These are phyloP conservation scores for Calonectria naviculata DNA, from an alignment of 2,329 filamentous ascomycete species.

Conservation along the genomic window DNA sequence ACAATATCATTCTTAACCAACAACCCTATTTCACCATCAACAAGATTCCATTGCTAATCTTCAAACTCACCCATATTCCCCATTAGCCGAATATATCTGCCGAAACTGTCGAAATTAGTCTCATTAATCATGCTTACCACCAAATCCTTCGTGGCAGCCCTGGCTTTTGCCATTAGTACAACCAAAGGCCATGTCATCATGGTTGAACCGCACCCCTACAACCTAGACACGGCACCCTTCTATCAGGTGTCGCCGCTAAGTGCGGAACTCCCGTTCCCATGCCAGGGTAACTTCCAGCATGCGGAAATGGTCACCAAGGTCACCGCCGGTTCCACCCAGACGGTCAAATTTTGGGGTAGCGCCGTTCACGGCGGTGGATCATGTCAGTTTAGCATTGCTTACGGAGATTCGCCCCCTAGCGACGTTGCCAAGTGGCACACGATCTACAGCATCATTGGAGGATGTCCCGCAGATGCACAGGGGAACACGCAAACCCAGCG, in stretches of 20 bases:
- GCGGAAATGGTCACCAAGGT: slow-evolving; percentile 36
- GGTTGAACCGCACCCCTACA: slow-evolving; percentile 43
- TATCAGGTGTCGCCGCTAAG: slow-evolving; percentile 35
- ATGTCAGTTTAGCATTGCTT: slow-evolving; percentile 39
- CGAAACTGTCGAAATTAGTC: too few relatives aligned
- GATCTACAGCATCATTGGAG: slow-evolving; percentile 40
- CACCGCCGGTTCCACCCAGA: slow-evolving; percentile 32
- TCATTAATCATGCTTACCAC: neutral
- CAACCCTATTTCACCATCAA: too few relatives aligned
- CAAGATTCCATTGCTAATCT: too few relatives aligned
- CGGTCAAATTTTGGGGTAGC: slow-evolving; percentile 42
- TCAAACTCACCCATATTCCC: too few relatives aligned
- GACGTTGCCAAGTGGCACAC: slow-evolving; percentile 34
- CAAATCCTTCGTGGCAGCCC: neutral
- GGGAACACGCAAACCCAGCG: slow-evolving; percentile 27
- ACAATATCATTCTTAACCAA: too few relatives aligned
- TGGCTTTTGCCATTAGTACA: slow-evolving; percentile 10
- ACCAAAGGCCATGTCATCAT: slow-evolving; percentile 36
- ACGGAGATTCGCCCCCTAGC: slow-evolving; percentile 32
- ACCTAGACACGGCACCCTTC: slow-evolving; percentile 38
- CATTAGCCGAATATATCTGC: too few relatives aligned
- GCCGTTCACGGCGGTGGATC: slow-evolving; percentile 42
- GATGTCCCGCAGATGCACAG: slow-evolving; percentile 36
- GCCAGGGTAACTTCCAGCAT: slow-evolving; percentile 33
- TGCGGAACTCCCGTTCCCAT: slow-evolving; percentile 35